Percentiles rank a stretch among this genome's conserved stretches.
These are phyloP conservation scores for Yamadazyma oceani DNA, from an alignment of 1,139 yeast genomes.

Conservation along the genomic window DNA sequence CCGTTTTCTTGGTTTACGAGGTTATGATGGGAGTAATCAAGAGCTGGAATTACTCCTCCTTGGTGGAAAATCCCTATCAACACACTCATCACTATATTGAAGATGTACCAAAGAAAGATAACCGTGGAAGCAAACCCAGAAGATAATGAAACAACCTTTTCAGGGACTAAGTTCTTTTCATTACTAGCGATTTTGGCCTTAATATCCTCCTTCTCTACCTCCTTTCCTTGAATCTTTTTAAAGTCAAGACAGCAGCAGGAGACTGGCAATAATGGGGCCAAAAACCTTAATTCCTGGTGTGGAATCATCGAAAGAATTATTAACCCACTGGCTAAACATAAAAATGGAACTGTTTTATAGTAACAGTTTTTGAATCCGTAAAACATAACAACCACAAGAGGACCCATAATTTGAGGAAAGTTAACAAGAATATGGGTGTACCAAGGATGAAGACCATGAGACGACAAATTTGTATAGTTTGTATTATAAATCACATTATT, in stretches of 20 bases:
- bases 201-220: conserved; percentile 5
- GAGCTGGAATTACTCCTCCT: conserved; percentile 80
- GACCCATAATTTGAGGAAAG: conserved; percentile 81
- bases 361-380: conserved; percentile 31
- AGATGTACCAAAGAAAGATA: conserved; percentile 57
- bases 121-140: conserved; percentile 15
- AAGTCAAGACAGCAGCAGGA: conserved; percentile 62
- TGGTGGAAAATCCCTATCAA: conserved; percentile 86
- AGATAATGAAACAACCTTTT: neutral
- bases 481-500: conserved; percentile 77
- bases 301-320: conserved; percentile 66
- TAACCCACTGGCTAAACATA: conserved; percentile 64
- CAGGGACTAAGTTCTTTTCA: conserved; percentile 1
- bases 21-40: conserved; percentile 34
- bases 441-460: conserved; percentile 82
- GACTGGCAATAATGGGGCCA: conserved; percentile 76
- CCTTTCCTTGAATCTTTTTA: conserved; percentile 10
- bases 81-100: conserved; percentile 58
- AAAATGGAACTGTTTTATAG: conserved; percentile 50
- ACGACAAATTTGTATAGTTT: conserved; percentile 54
- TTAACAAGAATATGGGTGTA: conserved; percentile 75
- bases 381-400: conserved; percentile 51
- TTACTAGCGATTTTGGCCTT: neutral
- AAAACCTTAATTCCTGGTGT: conserved; percentile 89
- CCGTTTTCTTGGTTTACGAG: conserved; percentile 5